Evolutionary conservation across 2,329 filamentous ascomycete genomes (phyloP).

Genomic region (Colletotrichum chlorophyti): DNA sequence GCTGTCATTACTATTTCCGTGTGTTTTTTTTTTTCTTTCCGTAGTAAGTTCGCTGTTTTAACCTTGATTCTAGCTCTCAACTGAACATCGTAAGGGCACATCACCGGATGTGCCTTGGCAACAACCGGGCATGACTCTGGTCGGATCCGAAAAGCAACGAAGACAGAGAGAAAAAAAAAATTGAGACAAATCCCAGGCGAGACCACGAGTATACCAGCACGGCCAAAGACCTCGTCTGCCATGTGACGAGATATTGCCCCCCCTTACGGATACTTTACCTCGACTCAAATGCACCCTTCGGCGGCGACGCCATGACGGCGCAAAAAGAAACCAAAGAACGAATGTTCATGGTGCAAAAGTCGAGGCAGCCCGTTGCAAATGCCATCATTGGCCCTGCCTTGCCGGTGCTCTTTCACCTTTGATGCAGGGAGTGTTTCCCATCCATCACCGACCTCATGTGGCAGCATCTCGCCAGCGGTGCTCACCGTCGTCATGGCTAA

Average conservation of each 20-base stretch:
- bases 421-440: slow-evolving; percentile 25
- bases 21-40: not conserved
- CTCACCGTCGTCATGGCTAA: not conserved
- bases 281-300: not conserved
- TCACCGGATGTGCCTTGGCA: too few relatives aligned
- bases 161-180: not conserved
- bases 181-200: not conserved
- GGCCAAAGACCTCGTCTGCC: not conserved
- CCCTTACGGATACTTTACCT: not conserved
- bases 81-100: too few relatives aligned
- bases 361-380: not conserved
- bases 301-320: not conserved
- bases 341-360: too few relatives aligned
- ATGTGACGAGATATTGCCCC: not conserved
- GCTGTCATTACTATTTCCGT: not conserved
- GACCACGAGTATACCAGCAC: not conserved
- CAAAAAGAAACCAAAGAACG: not conserved
- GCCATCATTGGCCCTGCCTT: not conserved
- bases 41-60: not conserved
- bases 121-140: too few relatives aligned
- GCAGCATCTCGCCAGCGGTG: not conserved
- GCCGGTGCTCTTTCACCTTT: not conserved
- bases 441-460: not conserved
- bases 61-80: slow-evolving; percentile 6
- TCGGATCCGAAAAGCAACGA: slow-evolving; percentile 15